phyloP scores from a whole-genome alignment of 306 rosid species.

The Malus sylvestris region DNA sequence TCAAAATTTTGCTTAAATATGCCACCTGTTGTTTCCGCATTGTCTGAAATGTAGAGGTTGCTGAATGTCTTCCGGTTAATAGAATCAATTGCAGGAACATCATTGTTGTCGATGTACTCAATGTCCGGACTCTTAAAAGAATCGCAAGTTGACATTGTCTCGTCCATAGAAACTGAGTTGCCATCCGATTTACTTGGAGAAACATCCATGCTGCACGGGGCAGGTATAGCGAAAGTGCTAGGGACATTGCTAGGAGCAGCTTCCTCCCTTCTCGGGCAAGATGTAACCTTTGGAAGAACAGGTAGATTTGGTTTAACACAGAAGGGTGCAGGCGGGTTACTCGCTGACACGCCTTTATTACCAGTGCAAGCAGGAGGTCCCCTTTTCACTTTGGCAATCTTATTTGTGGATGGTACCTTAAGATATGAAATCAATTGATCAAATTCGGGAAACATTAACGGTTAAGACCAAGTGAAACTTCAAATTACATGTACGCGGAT shows the following conservation, averaged over 20 bases:
- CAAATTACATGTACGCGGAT: background rate
- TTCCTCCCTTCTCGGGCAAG: slow-evolving; percentile 28
- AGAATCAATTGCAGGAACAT: slow-evolving; percentile 51
- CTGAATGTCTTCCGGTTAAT: slow-evolving; percentile 63
- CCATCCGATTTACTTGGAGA: slow-evolving; percentile 82
- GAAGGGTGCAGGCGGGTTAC: slow-evolving; percentile 16
- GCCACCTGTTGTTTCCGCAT: slow-evolving; percentile 44
- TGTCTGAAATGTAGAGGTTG: slow-evolving; percentile 63
- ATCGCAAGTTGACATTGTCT: slow-evolving; percentile 77
- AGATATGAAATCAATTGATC: background rate
- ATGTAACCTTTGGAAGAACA: slow-evolving; percentile 35
- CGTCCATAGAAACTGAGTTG: slow-evolving; percentile 72
- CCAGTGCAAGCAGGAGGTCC: slow-evolving; percentile 28
- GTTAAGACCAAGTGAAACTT: background rate
- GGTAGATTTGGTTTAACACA: slow-evolving; percentile 36
- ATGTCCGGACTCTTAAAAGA: slow-evolving; percentile 83
- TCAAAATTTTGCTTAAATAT: background rate
- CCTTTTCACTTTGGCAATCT: slow-evolving; percentile 63
- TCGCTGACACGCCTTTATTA: slow-evolving; percentile 17
- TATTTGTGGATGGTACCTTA: slow-evolving; percentile 53
- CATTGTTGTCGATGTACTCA: slow-evolving; percentile 73
- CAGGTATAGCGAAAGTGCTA: slow-evolving; percentile 12
- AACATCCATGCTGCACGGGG: slow-evolving; percentile 43
- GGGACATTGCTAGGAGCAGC: slow-evolving; percentile 20
- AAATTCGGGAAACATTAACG: too few relatives aligned